Base-by-base conservation (phyloP, 192 early-diverging fungal species). In the Linnemannia exigua region DNA sequence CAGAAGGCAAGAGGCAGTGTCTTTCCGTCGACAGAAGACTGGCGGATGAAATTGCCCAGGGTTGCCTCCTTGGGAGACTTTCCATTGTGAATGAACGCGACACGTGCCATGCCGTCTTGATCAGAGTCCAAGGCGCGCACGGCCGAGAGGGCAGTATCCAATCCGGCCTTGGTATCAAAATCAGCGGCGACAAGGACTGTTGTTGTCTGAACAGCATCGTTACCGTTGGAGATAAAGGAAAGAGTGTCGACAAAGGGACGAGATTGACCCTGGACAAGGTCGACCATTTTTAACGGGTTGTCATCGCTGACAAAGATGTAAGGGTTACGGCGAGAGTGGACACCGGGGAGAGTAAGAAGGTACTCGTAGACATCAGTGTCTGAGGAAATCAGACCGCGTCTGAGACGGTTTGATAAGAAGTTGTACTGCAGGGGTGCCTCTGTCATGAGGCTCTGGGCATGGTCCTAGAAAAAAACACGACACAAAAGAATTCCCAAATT, bases 281-380 rank as follows among this genome's bases (percentile, higher is more conserved):
- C 84, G 1, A 88, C 72, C 16, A 91, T 76, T 28, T 82, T 81
- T 25, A 92, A 63, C 22, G 90, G 89, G 3, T 82, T 67, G 7
- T 79, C 70, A 48, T 90, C 91, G 5, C 91, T 89, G 19, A 89
- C 72, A 80, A 92, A 91, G 69, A 97, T 89, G 70, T 91, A 90
- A 9, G 90, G 77, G 84, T 95, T 97, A 61, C 98, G 94, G 28
- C 89, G 83, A 14, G 77, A 31, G n/a, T 91, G 75, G 0, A 95
- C 92, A 54, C 88, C 81, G 22, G 94, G 91, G 74, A 91, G 85
- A 5, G 91, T 92, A 70, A 96, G 81, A 14, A 98, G 90, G 73
- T 92, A 92, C 0, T 95, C 95, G 66, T 95, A 96, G 15, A 97
- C 51, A 48, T 95, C 76, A 17, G 87, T 87, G 6, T 89, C 79